phyloP scores from a whole-genome alignment of 768 basidiomycete genomes.

The Chiua virens region DNA sequence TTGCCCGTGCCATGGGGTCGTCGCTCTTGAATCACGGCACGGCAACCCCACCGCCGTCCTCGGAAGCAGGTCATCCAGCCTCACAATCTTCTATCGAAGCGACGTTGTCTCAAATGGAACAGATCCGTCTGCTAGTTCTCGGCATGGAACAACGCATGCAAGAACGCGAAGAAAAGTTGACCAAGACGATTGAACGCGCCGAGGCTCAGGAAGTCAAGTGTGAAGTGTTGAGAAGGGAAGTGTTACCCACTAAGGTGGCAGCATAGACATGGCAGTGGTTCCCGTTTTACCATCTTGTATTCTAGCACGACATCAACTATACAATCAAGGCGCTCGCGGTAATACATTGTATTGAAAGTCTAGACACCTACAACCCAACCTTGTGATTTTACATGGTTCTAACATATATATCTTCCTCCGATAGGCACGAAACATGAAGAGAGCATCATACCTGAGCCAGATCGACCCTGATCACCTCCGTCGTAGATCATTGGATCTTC shows the following conservation, averaged over 20 bases:
- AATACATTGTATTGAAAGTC: too few relatives aligned
- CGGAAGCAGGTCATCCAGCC: constrained; percentile 17
- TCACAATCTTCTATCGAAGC: constrained; percentile 36
- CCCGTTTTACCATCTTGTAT: constrained; percentile 21
- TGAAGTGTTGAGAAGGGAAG: constrained; percentile 47
- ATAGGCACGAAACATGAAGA: too few relatives aligned
- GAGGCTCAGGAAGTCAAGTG: constrained; percentile 57
- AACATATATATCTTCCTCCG: too few relatives aligned
- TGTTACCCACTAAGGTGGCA: constrained; percentile 22
- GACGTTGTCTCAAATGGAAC: constrained; percentile 62
- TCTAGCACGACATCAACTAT: too few relatives aligned
- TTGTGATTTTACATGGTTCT: too few relatives aligned
- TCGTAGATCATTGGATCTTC: too few relatives aligned
- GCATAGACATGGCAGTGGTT: constrained; percentile 5
- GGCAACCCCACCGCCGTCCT: constrained; percentile 15
- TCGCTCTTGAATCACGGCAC: constrained; percentile 25
- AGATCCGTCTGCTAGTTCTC: constrained; percentile 63
- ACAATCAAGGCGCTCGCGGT: too few relatives aligned
- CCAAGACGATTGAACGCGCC: constrained; percentile 59
- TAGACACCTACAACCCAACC: too few relatives aligned
- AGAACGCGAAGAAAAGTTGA: constrained; percentile 58
- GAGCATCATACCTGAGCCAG: too few relatives aligned
- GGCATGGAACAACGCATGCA: constrained; percentile 77
- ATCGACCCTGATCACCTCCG: too few relatives aligned
- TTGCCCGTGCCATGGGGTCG: constrained; percentile 27